A percentile compares a stretch with the other conserved stretches of the same genome.
These are phyloP conservation scores for Cladophialophora yegresii DNA, from an alignment of 2,329 filamentous ascomycete genomes.

Conservation along the genomic window DNA sequence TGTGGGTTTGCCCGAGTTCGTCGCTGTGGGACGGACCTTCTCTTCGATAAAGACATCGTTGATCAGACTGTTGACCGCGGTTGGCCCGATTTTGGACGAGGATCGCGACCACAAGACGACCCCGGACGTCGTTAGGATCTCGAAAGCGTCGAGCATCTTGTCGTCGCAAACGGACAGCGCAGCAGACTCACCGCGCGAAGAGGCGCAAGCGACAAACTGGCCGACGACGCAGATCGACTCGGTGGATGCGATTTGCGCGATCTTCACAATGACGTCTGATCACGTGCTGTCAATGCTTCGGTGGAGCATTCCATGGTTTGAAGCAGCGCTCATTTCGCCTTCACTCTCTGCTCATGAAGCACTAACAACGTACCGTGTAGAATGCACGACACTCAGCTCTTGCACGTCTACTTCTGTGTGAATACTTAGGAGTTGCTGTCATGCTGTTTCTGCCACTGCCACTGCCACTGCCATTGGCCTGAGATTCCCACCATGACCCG, in stretches of 20 bases:
- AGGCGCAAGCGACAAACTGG: background rate
- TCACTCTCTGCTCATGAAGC: too few species aligned
- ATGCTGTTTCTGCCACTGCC: background rate
- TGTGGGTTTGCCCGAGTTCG: constrained; percentile 66
- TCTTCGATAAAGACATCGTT: constrained; percentile 97
- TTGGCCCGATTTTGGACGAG: constrained; percentile 75
- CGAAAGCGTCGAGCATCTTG: constrained; percentile 89
- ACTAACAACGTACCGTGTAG: too few species aligned
- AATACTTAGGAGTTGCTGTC: too few species aligned
- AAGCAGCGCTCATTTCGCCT: background rate
- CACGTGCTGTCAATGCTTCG: background rate
- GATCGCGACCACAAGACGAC: constrained; percentile 95
- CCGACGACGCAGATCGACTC: background rate
- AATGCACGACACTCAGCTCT: background rate
- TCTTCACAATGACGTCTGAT: background rate
- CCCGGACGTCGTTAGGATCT: constrained; percentile 92
- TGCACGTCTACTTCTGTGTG: background rate
- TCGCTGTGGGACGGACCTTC: constrained; percentile 63
- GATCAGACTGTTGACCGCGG: constrained; percentile 91
- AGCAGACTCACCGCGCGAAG: background rate
- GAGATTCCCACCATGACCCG: background rate
- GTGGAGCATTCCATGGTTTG: background rate
- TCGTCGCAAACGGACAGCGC: background rate
- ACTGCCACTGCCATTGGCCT: background rate
- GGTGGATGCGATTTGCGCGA: background rate